phyloP scores from a whole-genome alignment of 148 eudicot species.

The Silene latifolia region DNA sequence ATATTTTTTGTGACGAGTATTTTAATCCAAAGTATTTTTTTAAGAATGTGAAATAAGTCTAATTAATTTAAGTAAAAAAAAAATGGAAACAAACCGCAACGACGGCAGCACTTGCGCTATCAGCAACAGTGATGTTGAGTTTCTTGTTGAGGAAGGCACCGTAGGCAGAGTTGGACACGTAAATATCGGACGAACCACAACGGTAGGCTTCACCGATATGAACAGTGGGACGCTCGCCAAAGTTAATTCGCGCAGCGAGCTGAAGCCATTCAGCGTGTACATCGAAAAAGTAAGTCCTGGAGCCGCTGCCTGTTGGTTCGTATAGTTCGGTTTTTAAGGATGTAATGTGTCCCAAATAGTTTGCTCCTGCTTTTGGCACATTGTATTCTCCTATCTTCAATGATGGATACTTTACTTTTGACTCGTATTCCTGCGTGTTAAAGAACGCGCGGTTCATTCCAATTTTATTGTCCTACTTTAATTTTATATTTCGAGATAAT shows the following conservation, averaged over 20 bases:
- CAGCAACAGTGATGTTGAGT: conserved; percentile 14
- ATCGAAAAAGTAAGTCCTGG: conserved; percentile 8
- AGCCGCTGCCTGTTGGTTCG: conserved; percentile 6
- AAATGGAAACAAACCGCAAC: conserved; percentile 17
- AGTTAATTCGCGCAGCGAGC: conserved; percentile 17
- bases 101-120: conserved; percentile 24
- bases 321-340: background rate
- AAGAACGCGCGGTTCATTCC: too few relatives aligned
- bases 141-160: conserved; percentile 14
- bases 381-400: conserved; percentile 25
- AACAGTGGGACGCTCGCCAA: conserved; percentile 12
- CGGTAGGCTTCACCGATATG: conserved; percentile 8
- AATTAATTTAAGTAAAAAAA: too few relatives aligned
- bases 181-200: conserved; percentile 22
- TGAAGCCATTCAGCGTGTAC: conserved; percentile 16
- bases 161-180: conserved; percentile 14
- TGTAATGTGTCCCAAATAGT: background rate
- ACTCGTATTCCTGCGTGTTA: background rate
- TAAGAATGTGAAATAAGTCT: too few relatives aligned
- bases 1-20: too few relatives aligned
- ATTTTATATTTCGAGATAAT: too few relatives aligned
- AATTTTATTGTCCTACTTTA: too few relatives aligned
- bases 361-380: conserved; percentile 19
- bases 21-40: too few relatives aligned
- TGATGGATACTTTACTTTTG: background rate